Conservation (phyloP, 2,329 filamentous ascomycete species). For the Diaporthe amygdali region DNA sequence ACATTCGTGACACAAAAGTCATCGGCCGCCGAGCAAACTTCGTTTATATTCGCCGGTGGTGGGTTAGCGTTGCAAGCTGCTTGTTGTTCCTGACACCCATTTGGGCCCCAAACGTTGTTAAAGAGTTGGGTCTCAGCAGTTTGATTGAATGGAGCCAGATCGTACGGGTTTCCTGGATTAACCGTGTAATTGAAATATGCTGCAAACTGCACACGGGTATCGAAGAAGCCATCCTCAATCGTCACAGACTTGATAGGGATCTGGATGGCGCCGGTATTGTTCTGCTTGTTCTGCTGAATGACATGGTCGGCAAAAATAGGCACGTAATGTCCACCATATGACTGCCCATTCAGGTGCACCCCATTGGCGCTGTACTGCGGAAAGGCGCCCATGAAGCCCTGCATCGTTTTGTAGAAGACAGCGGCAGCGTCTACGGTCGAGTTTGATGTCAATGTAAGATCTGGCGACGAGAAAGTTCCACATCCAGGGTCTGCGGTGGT, state of each 20-base stretch:
- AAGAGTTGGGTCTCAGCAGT: not conserved
- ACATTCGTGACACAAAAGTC: not conserved
- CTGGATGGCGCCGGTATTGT: constrained; percentile 38
- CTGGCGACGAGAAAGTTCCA: constrained; percentile 43
- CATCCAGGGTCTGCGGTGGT: constrained; percentile 49
- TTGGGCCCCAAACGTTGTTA: not conserved
- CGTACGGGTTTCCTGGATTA: not conserved
- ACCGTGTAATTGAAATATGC: not conserved
- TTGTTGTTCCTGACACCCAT: not conserved
- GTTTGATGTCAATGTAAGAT: not conserved
- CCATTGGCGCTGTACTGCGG: constrained; percentile 2
- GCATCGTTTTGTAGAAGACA: constrained; percentile 2
- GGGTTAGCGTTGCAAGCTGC: not conserved
- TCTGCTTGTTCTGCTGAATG: constrained; percentile 43
- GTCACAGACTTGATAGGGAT: constrained; percentile 49
- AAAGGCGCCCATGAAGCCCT: not conserved
- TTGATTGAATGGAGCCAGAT: not conserved
- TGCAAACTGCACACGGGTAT: constrained; percentile 27
- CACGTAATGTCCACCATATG: constrained; percentile 55
- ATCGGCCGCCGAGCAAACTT: not conserved
- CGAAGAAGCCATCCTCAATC: constrained; percentile 51
- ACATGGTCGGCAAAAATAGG: constrained; percentile 49
- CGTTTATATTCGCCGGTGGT: not conserved
- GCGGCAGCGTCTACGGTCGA: constrained; percentile 1
- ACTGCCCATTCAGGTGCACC: constrained; percentile 48